phyloP scores from a whole-genome alignment of 169 alveolate genomes.

The Cryptosporidium muris region DNA sequence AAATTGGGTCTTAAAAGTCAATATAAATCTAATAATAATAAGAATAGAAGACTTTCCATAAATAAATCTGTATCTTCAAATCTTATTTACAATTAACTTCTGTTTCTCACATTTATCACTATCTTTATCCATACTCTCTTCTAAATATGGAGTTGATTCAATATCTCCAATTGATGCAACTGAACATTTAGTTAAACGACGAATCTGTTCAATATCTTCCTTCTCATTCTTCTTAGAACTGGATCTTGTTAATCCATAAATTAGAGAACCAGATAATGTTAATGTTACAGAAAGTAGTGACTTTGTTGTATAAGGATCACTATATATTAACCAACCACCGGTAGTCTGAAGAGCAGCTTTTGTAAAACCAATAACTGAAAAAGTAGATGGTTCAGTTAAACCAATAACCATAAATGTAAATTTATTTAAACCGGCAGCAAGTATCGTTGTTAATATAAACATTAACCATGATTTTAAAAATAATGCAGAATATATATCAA shows the following conservation, averaged over 20 bases:
- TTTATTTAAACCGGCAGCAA: conserved; percentile 66
- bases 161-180: conserved; percentile 67
- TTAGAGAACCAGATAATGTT: conserved; percentile 55
- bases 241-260: conserved; percentile 52
- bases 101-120: neutral
- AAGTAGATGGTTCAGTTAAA: conserved; percentile 64
- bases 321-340: conserved; percentile 66
- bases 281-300: conserved; percentile 36
- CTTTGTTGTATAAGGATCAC: conserved; percentile 41
- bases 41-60: no score
- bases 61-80: no score
- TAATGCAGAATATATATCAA: conserved; percentile 15
- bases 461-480: conserved; percentile 45
- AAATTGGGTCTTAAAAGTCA: no score
- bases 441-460: conserved; percentile 41
- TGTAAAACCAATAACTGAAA: conserved; percentile 64
- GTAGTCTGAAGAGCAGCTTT: conserved; percentile 52
- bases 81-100: conserved; percentile 19
- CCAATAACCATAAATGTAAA: conserved; percentile 69
- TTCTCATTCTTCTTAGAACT: conserved; percentile 32
- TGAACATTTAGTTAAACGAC: conserved; percentile 63
- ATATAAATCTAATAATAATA: no score
- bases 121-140: no score
- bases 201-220: conserved; percentile 48
- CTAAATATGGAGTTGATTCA: neutral